Conservation (phyloP, 495 filamentous ascomycete species). For the Penicillium bialowiezense region DNA sequence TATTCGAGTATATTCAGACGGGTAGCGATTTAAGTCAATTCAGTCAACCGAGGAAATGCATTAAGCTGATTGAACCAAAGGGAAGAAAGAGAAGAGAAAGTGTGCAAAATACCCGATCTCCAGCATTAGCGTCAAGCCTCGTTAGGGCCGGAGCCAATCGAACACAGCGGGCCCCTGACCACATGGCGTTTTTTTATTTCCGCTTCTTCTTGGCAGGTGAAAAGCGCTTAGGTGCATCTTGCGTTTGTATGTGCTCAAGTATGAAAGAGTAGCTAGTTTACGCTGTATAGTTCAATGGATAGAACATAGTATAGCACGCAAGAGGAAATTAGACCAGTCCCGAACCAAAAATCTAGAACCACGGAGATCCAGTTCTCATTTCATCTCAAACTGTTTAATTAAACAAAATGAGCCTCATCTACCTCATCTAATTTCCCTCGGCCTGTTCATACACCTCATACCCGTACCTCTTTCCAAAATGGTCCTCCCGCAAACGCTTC, state of each 20-base stretch:
- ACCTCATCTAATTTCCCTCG: no score
- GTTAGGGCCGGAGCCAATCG: background rate
- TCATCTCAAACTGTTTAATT: background rate
- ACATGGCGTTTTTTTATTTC: slow-evolving; percentile 1
- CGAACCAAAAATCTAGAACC: background rate
- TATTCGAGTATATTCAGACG: no score
- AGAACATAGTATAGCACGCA: no score
- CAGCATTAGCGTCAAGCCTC: slow-evolving; percentile 2
- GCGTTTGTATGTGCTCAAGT: no score
- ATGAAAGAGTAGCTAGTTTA: no score
- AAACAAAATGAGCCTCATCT: no score
- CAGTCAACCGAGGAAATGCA: no score
- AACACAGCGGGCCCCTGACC: background rate
- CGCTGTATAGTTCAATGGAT: no score
- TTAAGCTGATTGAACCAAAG: background rate
- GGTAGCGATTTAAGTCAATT: no score
- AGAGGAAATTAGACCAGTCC: no score
- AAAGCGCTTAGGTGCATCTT: background rate
- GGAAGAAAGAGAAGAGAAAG: background rate
- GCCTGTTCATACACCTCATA: slow-evolving; percentile 13
- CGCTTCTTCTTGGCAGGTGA: background rate
- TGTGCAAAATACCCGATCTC: slow-evolving; percentile 6
- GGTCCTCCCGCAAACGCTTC: slow-evolving; percentile 11
- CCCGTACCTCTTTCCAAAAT: slow-evolving; percentile 8
- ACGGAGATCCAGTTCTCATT: background rate